phyloP scores from a whole-genome alignment of 2,329 filamentous ascomycete species.

The Pseudogymnoascus sp. region DNA sequence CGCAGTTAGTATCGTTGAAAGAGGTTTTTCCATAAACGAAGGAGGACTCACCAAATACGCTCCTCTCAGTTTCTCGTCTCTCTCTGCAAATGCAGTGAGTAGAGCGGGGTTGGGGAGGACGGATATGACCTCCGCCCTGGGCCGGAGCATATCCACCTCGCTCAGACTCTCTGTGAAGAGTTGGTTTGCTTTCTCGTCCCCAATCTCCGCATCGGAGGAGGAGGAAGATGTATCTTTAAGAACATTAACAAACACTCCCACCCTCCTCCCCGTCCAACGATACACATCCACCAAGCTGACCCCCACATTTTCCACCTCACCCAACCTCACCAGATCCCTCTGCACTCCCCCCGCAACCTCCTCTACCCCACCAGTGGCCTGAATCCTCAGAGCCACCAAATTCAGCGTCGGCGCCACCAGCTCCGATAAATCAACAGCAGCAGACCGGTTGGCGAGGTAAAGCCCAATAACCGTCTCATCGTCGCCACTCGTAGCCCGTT shows the following conservation, averaged over 20 bases:
- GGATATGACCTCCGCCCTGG: background rate
- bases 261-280: constrained; percentile 61
- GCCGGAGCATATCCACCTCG: background rate
- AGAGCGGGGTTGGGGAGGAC: background rate
- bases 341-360: constrained; percentile 55
- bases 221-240: constrained; percentile 34
- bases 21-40: background rate
- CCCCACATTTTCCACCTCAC: constrained; percentile 42
- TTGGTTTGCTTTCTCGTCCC: background rate
- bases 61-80: background rate
- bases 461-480: constrained; percentile 59
- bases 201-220: background rate
- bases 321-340: constrained; percentile 55
- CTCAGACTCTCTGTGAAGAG: background rate
- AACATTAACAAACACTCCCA: constrained; percentile 78
- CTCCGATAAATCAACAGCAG: constrained; percentile 41
- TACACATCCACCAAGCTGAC: constrained; percentile 63
- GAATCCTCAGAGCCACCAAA: constrained; percentile 62
- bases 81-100: background rate
- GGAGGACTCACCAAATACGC: constrained; percentile 12
- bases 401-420: constrained; percentile 65
- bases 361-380: constrained; percentile 31
- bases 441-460: constrained; percentile 71
- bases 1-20: constrained; percentile 14
- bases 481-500: constrained; percentile 26